These are phyloP conservation scores for Nymphaea colorata DNA, from an alignment of 164 flowering plant species.

Conservation along the genomic window DNA sequence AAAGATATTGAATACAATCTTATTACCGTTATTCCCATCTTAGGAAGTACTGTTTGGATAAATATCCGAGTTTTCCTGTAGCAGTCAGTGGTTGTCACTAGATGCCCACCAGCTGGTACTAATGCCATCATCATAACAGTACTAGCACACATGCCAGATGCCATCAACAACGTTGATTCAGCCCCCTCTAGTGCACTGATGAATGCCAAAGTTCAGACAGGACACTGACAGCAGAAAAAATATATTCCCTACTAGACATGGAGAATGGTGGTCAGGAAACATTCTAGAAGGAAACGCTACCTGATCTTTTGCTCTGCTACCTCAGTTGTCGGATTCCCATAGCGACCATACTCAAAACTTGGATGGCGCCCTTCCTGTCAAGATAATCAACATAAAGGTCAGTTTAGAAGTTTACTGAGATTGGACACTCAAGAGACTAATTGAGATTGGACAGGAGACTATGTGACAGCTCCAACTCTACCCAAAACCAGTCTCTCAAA, in stretches of 20 bases:
- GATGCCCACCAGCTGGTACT: slow-evolving; percentile 92
- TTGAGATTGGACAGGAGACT: too few relatives aligned
- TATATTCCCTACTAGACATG: too few relatives aligned
- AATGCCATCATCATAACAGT: slow-evolving; percentile 75
- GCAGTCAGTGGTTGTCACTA: slow-evolving; percentile 94
- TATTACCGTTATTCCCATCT: slow-evolving; percentile 75
- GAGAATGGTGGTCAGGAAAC: too few relatives aligned
- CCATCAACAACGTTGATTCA: slow-evolving; percentile 75
- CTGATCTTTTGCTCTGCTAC: slow-evolving; percentile 82
- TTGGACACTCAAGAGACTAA: too few relatives aligned
- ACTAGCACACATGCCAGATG: slow-evolving; percentile 97
- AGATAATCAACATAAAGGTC: background rate
- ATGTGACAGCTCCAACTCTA: too few relatives aligned
- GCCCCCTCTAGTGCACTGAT: slow-evolving; percentile 94
- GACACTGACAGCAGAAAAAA: background rate
- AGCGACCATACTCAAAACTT: slow-evolving; percentile 95
- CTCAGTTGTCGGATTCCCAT: slow-evolving; percentile 85
- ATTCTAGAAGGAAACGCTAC: slow-evolving; percentile 14
- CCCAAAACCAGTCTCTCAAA: too few relatives aligned
- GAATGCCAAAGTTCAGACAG: slow-evolving; percentile 2
- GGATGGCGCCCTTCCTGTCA: slow-evolving; percentile 56
- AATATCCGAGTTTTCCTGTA: slow-evolving; percentile 85
- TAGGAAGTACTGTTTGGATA: slow-evolving; percentile 76
- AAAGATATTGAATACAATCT: background rate
- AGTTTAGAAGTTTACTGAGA: background rate